Base-by-base conservation (phyloP, 352 stramenopile genomes). In the Phytopythium boreale region DNA sequence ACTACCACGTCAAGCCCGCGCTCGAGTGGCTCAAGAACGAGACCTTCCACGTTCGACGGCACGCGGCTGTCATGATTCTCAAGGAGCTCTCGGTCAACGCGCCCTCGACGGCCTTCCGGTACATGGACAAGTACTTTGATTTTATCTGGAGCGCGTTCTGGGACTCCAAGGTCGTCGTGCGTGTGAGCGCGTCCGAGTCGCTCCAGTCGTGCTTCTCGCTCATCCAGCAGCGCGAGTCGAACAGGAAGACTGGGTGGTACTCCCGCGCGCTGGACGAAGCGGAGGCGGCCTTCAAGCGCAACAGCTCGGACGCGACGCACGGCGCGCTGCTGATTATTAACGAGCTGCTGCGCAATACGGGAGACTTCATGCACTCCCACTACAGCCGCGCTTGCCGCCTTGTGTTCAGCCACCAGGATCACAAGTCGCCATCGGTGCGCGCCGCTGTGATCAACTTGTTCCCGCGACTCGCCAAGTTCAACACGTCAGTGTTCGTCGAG, bases 41-140 rank as follows among this genome's bases (percentile, higher is more conserved):
- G 66, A 96, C 82, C 11, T 96, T 95, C 73, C 88, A 96, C 55
- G 83, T 96, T 34, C 86, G 88, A 14, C 71, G 88, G 44, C 88
- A 96, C 53, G 88, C 88, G 10, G 88, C 84, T 3, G 86, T 95
- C n/a, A 78, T 96, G 75, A 95, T 96, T 50, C 51, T 96, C 34
- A 93, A 93, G 63, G 88, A 96, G 56, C 72, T 96, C 39, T 87
- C 86, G 12, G 89, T 88, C 62, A 96, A 96, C 56, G 85, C 88
- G 52, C 88, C 88, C 31, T 93, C 88, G 11, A 96, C 86, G 49
- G 81, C 84, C 20, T 96, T 93, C 62, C 73, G 88, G 31, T 90
- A 96, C 76, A 92, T 96, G 80, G 88, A 96, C 66, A 87, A 83
- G 64, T 96, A 93, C 75, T 96, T 96, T 66, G 88, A 96, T 70